Conservation (phyloP, 768 basidiomycete species). For the Collybiopsis luxurians region DNA sequence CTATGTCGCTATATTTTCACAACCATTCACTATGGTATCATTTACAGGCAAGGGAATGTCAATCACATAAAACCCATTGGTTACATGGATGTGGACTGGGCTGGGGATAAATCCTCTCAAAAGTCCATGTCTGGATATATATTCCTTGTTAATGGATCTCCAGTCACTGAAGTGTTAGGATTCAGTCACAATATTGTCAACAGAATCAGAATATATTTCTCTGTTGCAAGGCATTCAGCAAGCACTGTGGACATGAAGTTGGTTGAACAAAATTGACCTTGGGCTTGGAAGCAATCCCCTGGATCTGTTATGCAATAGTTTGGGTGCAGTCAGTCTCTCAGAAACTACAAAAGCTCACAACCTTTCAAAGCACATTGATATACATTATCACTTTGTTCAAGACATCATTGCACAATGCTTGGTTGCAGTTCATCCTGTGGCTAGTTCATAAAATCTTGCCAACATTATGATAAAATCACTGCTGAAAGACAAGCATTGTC, state of each 20-base stretch:
- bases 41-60: not conserved
- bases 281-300: no score
- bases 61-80: conserved; percentile 2
- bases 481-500: not conserved
- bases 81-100: conserved; percentile 33
- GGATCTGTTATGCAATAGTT: no score
- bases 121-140: conserved; percentile 20
- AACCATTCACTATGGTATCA: not conserved
- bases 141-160: conserved; percentile 13
- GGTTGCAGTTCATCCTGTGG: no score
- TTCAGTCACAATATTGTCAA: conserved; percentile 15
- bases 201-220: conserved; percentile 24
- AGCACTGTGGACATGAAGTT: conserved; percentile 8
- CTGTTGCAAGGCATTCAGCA: conserved; percentile 13
- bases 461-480: no score
- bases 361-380: not conserved
- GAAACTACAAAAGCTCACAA: no score
- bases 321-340: no score
- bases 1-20: not conserved
- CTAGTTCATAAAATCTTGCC: no score
- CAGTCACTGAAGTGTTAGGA: conserved; percentile 17
- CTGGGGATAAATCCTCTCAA: conserved; percentile 15
- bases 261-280: no score
- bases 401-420: not conserved
- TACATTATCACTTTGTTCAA: not conserved